Evolutionary conservation across 2,329 filamentous ascomycete species (phyloP).

Genomic region (Fusarium pseudonygamai): DNA sequence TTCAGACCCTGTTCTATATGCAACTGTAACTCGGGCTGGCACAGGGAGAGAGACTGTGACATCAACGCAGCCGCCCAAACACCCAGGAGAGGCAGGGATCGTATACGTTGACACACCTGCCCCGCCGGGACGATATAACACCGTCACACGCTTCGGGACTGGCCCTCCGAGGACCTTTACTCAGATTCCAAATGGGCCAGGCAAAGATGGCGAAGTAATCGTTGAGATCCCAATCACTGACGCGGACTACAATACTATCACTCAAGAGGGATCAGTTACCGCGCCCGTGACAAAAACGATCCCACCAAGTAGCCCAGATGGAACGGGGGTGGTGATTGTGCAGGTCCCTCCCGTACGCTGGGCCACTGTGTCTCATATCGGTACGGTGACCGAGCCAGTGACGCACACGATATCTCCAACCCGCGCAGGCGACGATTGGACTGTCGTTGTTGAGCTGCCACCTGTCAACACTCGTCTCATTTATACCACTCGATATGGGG

Average conservation of each 20-base stretch:
- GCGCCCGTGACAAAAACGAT: not conserved
- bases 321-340: not conserved
- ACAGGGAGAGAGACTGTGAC: not conserved
- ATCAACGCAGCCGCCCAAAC: not conserved
- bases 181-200: not conserved
- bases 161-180: not conserved
- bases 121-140: accelerated
- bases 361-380: not conserved
- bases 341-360: not conserved
- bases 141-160: not conserved
- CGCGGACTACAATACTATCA: not conserved
- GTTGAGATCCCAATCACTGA: not conserved
- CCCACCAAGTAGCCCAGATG: not conserved
- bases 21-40: not conserved
- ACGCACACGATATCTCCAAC: not conserved
- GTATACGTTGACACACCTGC: not conserved
- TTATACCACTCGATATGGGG: not conserved
- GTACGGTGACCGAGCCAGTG: not conserved
- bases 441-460: not conserved
- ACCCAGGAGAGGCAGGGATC: not conserved
- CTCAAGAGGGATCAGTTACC: not conserved
- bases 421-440: not conserved
- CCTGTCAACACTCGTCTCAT: not conserved
- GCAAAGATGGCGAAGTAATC: not conserved
- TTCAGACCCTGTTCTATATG: not conserved